Evolutionary conservation across 805 yeast genomes (phyloP), one percentile per base, ranked within the genome.

Genomic region (Candida yuanshanica): DNA sequence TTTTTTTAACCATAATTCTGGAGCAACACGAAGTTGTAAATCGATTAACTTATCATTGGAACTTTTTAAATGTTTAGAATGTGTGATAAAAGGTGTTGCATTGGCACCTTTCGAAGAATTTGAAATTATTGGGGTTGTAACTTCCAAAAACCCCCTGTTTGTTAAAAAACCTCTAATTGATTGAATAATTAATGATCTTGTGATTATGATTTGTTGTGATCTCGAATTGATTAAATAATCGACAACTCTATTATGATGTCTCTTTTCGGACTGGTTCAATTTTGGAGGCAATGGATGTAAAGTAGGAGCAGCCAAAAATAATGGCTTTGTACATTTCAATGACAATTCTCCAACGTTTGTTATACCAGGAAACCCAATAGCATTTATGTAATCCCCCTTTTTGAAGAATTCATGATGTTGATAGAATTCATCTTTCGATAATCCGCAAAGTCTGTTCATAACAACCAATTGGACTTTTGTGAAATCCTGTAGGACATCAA

Each of bases 1-100:
- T 48, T 84, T 74, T 56, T 93, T 93, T 41, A 93, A 71, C 96
- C 96, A 93, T 29, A 93, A 64, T 55, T 91, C 99, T 0, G 99
- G 99, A 0, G 99, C 97, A 2, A 93, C 91, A 33, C 99, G 66
- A 35, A 93, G 60, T 41, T 76, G 81, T 8, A 88, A 61, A 11
- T 65, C 64, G 1, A 53, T 38, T 2, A 47, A 45, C 9, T 46
- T 42, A 10, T 43, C 55, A 27, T 44, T 49, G 3, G 50, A 54
- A 16, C 64, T 65, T 8, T 60, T 56, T 21, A 59, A 21, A 24
- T 60, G 52, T 32, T 61, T 58, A 33, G 72, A 60, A 2, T 48
- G 39, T 0, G 97, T 88, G 1, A 54, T 55, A 51, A 93, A 93
- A 0, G 98, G 96, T n/a, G 74, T 73, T 0, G 99, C 98, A 52